Conservation (phyloP, 306 rosid genomes). For the Mimosa bimucronata region DNA sequence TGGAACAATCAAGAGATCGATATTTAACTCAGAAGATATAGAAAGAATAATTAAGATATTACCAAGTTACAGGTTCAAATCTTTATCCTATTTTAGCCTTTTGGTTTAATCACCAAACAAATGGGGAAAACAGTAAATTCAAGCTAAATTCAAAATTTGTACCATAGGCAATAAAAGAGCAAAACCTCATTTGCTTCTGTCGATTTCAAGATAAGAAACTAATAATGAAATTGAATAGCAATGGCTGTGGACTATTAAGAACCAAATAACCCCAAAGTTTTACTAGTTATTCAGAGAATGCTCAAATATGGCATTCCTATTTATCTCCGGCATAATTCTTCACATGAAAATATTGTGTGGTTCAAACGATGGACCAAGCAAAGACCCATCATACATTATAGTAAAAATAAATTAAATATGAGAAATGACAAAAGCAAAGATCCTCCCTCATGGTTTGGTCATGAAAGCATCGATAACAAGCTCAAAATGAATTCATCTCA, state of each 20-base stretch:
- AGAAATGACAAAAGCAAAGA: neutral
- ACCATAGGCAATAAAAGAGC: neutral
- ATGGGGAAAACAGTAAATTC: neutral
- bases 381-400: neutral
- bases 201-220: neutral
- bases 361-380: neutral
- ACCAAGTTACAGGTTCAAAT: neutral
- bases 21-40: neutral
- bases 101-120: constrained; percentile 4
- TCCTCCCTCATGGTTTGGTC: neutral
- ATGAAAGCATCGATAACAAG: neutral
- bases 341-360: neutral
- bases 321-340: neutral
- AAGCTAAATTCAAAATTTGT: neutral
- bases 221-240: neutral
- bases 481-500: neutral
- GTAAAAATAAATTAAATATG: neutral
- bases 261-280: neutral
- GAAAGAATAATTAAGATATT: neutral
- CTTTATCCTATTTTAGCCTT: neutral
- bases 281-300: neutral
- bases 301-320: neutral
- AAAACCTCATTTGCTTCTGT: neutral
- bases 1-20: constrained; percentile 12
- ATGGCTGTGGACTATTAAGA: neutral